phyloP scores from a whole-genome alignment of 805 yeast species.

The Yamadazyma ubonensis region DNA sequence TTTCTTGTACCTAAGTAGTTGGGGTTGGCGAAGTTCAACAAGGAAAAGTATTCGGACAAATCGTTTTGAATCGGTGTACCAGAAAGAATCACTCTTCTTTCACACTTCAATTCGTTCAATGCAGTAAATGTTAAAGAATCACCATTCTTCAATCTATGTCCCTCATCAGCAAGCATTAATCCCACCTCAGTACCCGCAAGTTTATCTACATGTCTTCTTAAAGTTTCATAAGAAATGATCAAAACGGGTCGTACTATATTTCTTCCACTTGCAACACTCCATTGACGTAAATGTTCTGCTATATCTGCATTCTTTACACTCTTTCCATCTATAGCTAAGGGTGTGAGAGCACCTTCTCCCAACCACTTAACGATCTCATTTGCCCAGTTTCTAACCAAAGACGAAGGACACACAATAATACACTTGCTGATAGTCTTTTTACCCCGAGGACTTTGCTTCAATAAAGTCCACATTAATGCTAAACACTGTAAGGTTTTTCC shows the following conservation, averaged over 20 bases:
- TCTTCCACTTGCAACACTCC: conserved; percentile 89
- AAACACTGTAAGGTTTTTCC: conserved; percentile 91
- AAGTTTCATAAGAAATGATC: conserved; percentile 91
- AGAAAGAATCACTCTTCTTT: conserved; percentile 85
- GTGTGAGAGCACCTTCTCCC: conserved; percentile 85
- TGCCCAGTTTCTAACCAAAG: conserved; percentile 95
- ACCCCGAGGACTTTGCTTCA: conserved; percentile 85
- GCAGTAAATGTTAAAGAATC: conserved; percentile 91
- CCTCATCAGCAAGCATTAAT: conserved; percentile 61
- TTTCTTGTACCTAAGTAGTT: conserved; percentile 81
- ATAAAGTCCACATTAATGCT: conserved; percentile 86
- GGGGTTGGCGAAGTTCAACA: conserved; percentile 90
- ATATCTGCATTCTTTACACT: conserved; percentile 69
- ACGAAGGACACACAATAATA: conserved; percentile 92
- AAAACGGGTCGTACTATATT: conserved; percentile 89
- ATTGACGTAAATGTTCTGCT: conserved; percentile 62
- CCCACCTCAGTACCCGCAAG: conserved; percentile 81
- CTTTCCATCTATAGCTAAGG: conserved; percentile 92
- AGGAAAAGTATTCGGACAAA: conserved; percentile 87
- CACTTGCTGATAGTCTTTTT: conserved; percentile 82
- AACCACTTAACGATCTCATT: conserved; percentile 94
- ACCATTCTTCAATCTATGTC: conserved; percentile 57
- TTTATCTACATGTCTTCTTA: conserved; percentile 78
- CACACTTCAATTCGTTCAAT: conserved; percentile 76
- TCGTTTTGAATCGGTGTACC: conserved; percentile 98